Conservation (phyloP, 1,284 basidiomycete species). For the Volvariella surrecta region DNA sequence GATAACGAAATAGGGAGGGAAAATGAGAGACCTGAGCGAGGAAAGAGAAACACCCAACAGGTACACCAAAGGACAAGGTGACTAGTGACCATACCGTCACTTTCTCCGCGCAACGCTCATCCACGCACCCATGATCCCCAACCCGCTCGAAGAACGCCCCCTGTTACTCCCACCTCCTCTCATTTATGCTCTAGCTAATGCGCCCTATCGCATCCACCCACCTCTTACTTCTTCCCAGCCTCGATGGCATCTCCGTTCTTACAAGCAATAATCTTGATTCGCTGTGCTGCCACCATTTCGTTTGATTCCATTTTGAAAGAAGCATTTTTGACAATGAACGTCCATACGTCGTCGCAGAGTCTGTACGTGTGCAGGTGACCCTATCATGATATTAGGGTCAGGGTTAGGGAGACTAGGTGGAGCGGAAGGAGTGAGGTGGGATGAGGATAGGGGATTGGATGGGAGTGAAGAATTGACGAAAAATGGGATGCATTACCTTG, state of each 20-base stretch:
- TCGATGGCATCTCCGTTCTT: constrained; percentile 86
- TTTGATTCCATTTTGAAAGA: constrained; percentile 93
- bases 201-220: too few relatives aligned
- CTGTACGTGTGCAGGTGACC: constrained; percentile 89
- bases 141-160: too few relatives aligned
- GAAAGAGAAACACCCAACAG: too few relatives aligned
- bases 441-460: constrained; percentile 3
- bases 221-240: constrained; percentile 51
- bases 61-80: too few relatives aligned
- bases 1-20: too few relatives aligned
- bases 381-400: too few relatives aligned
- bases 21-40: too few relatives aligned
- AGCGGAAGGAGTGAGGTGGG: constrained; percentile 5
- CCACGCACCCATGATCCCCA: too few relatives aligned
- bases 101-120: too few relatives aligned
- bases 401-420: background rate
- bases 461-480: background rate
- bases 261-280: constrained; percentile 94
- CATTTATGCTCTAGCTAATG: too few relatives aligned
- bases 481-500: constrained; percentile 44
- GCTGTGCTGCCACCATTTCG: constrained; percentile 65
- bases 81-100: too few relatives aligned
- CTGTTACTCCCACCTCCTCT: constrained; percentile 12
- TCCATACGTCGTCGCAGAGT: constrained; percentile 97
- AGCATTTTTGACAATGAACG: constrained; percentile 89